Base-by-base conservation (phyloP, 345 rosid species). In the Aquilaria yunnanensis region DNA sequence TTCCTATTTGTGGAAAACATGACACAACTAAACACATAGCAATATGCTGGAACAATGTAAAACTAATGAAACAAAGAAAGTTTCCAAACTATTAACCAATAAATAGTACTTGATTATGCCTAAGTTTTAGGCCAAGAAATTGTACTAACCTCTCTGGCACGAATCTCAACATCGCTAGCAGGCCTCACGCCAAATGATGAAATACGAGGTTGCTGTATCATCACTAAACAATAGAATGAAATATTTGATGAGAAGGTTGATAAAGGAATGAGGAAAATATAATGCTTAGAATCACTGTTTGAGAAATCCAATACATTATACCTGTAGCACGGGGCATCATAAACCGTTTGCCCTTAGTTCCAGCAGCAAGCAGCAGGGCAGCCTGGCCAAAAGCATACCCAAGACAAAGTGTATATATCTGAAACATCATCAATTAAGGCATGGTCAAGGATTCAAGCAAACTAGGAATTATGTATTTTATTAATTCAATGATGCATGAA, bases 311-410 rank as follows among this genome's bases (percentile, higher is more conserved):
- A 32, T 49, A 61, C 14, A 47, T 51, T 70, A 60, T 74, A 90
- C 98, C 86, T 88, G 80, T 88, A 54, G 99, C 80, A 74, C 88
- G 92, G 33, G 92, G 94, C 92, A 88, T 78, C 95, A 88, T 88
- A 72, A 74, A 90, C 51, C 99, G 81, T 62, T 83, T 81, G 64
- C 96, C 97, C 82, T 81, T 81, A 34, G 84, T 77, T 32, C 98
- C 98, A 9, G 99, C 83, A 47, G 97, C 85, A 60, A 88, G 92
- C 51, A 94, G 74, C 14, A 94, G 73, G 72, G 94, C 86, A 56
- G 96, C 92, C 48, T 85, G 87, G 54, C 97, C 97, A 14, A 81
- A 75, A 62, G 97, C 96, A 65, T 83, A 82, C 54, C 96, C 97
- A 45, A 88, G 80, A 65, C 78, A 80, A 47, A 90, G 83, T 8